Evolutionary conservation across 108 stramenopile genomes (phyloP), one percentile per base, ranked within the genome.

Genomic region (Schizochytrium sp.): DNA sequence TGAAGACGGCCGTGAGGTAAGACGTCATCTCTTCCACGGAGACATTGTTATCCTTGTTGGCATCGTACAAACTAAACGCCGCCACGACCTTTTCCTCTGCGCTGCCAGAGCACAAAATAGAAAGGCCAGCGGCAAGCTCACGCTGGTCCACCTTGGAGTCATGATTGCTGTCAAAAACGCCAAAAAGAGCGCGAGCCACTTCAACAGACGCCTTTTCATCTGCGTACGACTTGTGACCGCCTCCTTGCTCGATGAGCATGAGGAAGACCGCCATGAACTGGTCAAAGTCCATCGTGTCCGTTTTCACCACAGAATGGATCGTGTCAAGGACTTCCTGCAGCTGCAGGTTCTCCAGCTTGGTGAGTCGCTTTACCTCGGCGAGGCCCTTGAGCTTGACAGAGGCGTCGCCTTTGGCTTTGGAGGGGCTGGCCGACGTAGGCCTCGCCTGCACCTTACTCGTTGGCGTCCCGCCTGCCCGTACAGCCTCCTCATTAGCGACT

Each of bases 61-160:
- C 18, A 55, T 91, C 92, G 43, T 92, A 93, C n/a, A 92, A 55
- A 18, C 18, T 29, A 59, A 93, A 93, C 10, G 92, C 91, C 23
- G 92, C 72, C 19, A 25, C 43, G 51, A 91, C 90, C 63, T 92
- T 92, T 25, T 90, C 90, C 41, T 93, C 92, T 4, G 16, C 45
- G 12, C 19, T 6, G 19, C 89, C 89, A 19, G 25, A 29, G 44
- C 51, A 72, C 71, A 58, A 29, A 19, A 87, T 29, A 6, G 53
- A 87, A 14, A 57, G 87, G 0, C 87, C 87, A 25, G 57, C 87
- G 6, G 87, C 87, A 83, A 83, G 76, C 58, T 57, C 87, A 18
- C 87, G 87, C 25, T 57, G 57, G 3, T 57, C 87, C 19, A 57
- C 87, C 25, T 57, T 58, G 87, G 34, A 28, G 57, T 57, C 58